Percentiles rank a stretch among this genome's conserved stretches.
Conservation (phyloP, 2,329 filamentous ascomycete species). For the Exophiala spinifera region DNA sequence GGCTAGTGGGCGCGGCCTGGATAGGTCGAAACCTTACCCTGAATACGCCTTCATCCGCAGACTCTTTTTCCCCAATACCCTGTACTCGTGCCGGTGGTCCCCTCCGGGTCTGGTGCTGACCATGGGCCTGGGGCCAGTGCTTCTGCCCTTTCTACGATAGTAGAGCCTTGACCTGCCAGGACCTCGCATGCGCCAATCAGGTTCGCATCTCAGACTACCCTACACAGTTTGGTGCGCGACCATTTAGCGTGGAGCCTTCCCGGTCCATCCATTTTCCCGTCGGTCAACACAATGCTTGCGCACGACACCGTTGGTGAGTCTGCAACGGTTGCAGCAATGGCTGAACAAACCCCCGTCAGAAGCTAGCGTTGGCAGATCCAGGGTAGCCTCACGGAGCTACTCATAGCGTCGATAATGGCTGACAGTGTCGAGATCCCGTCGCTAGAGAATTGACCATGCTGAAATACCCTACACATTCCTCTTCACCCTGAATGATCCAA, state of each 20-base stretch:
- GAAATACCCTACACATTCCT: slow-evolving; percentile 13
- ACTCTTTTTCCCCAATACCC: background rate
- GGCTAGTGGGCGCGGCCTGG: too few species aligned
- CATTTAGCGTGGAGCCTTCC: background rate
- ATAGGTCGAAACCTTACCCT: too few species aligned
- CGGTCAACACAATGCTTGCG: slow-evolving; percentile 16
- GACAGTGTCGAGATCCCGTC: background rate
- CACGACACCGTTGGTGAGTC: background rate
- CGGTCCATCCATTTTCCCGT: slow-evolving; percentile 17
- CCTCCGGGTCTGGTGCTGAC: slow-evolving; percentile 12
- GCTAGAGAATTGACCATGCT: slow-evolving; percentile 9
- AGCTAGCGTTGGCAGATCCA: too few species aligned
- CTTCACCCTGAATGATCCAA: slow-evolving; percentile 1
- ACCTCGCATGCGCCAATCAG: background rate
- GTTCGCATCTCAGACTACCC: background rate
- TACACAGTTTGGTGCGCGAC: background rate
- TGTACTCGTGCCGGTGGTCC: slow-evolving; percentile 9
- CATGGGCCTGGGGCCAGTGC: too few species aligned
- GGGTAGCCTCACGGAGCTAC: too few species aligned
- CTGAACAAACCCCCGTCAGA: slow-evolving; percentile 20
- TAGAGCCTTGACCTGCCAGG: background rate
- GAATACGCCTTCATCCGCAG: background rate
- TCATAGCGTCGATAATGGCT: slow-evolving; percentile 17
- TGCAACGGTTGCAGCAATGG: slow-evolving; percentile 10
- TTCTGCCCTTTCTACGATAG: slow-evolving; percentile 7